phyloP scores from a whole-genome alignment of 306 rosid species.

The Ormosia semicastrata region DNA sequence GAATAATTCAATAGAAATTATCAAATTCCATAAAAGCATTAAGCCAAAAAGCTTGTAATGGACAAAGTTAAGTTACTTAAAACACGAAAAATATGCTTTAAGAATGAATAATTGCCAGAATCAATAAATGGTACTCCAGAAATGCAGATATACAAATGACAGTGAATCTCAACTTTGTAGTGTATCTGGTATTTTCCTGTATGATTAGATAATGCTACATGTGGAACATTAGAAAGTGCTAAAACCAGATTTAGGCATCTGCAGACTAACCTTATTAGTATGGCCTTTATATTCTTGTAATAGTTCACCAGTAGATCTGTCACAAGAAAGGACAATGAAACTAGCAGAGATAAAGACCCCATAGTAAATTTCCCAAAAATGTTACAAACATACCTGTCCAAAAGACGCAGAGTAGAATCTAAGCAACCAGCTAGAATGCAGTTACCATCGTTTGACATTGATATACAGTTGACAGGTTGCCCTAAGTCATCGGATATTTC shows the following conservation, averaged over 20 bases:
- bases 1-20: constrained; percentile 18
- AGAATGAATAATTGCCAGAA: background rate
- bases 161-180: constrained; percentile 11
- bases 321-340: constrained; percentile 28
- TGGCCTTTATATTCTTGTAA: constrained; percentile 90
- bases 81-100: background rate
- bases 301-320: constrained; percentile 78
- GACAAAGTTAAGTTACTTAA: constrained; percentile 8
- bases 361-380: background rate
- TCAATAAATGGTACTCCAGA: background rate
- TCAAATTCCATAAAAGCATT: constrained; percentile 1
- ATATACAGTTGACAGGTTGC: constrained; percentile 90
- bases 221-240: background rate
- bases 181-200: background rate
- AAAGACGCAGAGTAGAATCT: constrained; percentile 75
- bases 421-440: constrained; percentile 83
- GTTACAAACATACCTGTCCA: constrained; percentile 60
- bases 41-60: background rate
- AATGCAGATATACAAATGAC: background rate
- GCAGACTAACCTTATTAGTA: constrained; percentile 70
- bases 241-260: constrained; percentile 20
- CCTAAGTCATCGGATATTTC: constrained; percentile 80
- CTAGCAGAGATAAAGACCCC: background rate
- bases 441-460: constrained; percentile 92
- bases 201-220: background rate